Base-by-base conservation (phyloP, 306 rosid species). In the Alnus rubra region DNA sequence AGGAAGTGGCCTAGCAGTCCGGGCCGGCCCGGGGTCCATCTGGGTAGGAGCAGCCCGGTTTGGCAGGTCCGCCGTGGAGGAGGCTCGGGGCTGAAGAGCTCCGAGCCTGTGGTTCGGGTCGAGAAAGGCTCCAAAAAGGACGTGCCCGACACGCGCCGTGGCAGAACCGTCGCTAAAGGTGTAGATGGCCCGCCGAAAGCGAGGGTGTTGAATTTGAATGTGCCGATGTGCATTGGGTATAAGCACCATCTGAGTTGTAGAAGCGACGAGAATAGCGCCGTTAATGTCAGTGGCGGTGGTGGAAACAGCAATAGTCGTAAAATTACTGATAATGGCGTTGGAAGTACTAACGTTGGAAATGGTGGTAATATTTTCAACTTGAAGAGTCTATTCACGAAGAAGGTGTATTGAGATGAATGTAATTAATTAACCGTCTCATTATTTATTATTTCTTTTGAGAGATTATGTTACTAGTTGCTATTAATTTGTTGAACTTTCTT, bases 31-130 rank as follows among this genome's bases (percentile, higher is more conserved):
- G 98, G 99, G 0, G 90, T 95, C 63, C 94, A 90, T 12, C 23
- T 95, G 59, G 99, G 98, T 7, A 90, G 99, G 84, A 87, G 87
- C 86, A 95, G 99, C 68, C 98, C 99, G 3, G 98, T 95, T 5
- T 93, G 98, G 98, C 96, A 93, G 79, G 96, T 82, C 18, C 88
- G 96, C 14, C 97, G 98, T 0, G 82, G 83, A 1, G 76, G 80
- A 1, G 77, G 80, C 45, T 73, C 81, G 3, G 56, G 53, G 10
- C 4, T 35, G 5, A 92, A 86, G 78, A 84, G 62, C 80, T 16
- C 87, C 13, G 87, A 88, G 12, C 81, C 77, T 6, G 64, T 51
- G 23, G 50, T 74, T 33, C 62, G 67, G 9, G 71, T 78, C 4
- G 93, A 84, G 8, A 89, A 86, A 51, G 59, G 48, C 4, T 33